Evolutionary conservation across 768 basidiomycete genomes (phyloP).

Genomic region (Leucosporidium yakuticum): DNA sequence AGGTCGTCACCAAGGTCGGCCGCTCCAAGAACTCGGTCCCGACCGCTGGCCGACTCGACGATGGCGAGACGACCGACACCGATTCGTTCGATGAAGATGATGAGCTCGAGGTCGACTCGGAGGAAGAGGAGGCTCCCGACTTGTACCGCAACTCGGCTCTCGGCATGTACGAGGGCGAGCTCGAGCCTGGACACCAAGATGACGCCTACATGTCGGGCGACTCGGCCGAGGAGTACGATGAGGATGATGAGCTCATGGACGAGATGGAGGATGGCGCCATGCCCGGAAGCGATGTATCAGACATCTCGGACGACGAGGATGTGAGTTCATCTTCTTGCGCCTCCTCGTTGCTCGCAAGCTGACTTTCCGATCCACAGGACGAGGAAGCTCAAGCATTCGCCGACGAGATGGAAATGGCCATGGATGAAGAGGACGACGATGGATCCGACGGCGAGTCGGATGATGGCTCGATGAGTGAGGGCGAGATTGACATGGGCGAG

Average conservation of each 20-base stretch:
- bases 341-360: background rate
- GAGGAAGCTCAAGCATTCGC: conserved; percentile 59
- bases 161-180: conserved; percentile 60
- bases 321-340: background rate
- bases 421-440: conserved; percentile 43
- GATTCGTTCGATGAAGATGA: conserved; percentile 57
- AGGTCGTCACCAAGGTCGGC: conserved; percentile 98
- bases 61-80: conserved; percentile 43
- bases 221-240: conserved; percentile 33
- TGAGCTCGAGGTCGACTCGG: conserved; percentile 51
- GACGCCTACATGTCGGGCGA: conserved; percentile 34
- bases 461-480: conserved; percentile 1
- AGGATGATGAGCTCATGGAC: conserved; percentile 31
- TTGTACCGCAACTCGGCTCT: conserved; percentile 93
- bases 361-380: conserved; percentile 51
- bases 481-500: conserved; percentile 40
- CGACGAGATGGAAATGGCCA: conserved; percentile 74
- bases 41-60: conserved; percentile 39
- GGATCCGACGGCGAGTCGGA: conserved; percentile 10
- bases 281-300: conserved; percentile 1
- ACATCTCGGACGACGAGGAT: conserved; percentile 8
- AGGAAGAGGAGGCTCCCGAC: conserved; percentile 78
- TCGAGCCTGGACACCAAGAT: conserved; percentile 39
- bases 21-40: conserved; percentile 47
- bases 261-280: conserved; percentile 9